Percentiles rank a stretch among this genome's conserved stretches.
Conservation (phyloP, 2,329 filamentous ascomycete species). For the Cytospora piceae region DNA sequence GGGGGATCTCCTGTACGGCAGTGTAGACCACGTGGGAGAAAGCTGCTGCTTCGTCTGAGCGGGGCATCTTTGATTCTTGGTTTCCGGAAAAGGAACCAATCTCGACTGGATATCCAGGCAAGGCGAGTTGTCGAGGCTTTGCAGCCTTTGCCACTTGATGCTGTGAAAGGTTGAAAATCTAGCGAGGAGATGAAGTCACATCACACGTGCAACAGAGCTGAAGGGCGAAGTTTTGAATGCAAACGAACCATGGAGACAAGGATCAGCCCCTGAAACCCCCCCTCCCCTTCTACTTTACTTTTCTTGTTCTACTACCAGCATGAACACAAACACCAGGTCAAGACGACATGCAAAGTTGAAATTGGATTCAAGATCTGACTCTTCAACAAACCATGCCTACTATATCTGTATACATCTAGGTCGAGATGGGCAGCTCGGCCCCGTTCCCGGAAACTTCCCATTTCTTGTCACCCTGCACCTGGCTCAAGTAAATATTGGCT, state of each 20-base stretch:
- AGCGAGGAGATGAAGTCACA: background rate
- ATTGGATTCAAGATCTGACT: background rate
- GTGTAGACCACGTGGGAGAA: constrained; percentile 80
- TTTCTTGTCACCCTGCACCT: constrained; percentile 16
- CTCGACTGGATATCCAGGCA: background rate
- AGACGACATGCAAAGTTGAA: background rate
- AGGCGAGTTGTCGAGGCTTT: too few relatives aligned
- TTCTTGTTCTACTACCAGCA: background rate
- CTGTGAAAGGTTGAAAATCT: background rate
- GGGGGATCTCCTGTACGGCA: constrained; percentile 83
- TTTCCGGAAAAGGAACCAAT: background rate
- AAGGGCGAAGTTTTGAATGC: constrained; percentile 13
- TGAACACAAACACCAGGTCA: too few relatives aligned
- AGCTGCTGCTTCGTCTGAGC: constrained; percentile 72
- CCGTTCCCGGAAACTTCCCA: constrained; percentile 13
- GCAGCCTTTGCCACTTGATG: background rate
- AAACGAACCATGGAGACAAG: background rate
- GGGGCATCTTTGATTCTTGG: constrained; percentile 58
- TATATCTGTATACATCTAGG: background rate
- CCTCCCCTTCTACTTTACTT: background rate
- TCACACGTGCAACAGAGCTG: background rate
- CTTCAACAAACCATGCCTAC: background rate
- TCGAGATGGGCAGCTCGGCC: constrained; percentile 6
- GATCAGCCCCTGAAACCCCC: background rate
- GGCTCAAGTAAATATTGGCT: constrained; percentile 47